Conservation (phyloP, 805 yeast genomes). For the Yarrowia sp. region DNA sequence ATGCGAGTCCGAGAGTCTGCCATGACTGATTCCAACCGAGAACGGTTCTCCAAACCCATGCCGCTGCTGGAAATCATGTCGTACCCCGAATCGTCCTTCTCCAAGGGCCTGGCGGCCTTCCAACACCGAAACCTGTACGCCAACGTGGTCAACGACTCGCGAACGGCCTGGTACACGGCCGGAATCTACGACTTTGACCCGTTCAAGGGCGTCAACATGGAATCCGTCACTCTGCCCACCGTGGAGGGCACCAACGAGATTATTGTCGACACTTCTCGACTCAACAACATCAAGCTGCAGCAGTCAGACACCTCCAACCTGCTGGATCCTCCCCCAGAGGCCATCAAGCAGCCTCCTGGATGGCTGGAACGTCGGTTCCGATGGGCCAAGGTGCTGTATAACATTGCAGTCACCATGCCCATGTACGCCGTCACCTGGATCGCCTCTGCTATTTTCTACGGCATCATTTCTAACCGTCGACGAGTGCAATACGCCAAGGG, state of each 20-base stretch:
- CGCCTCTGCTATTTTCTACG: constrained; percentile 53
- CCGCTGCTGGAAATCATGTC: constrained; percentile 76
- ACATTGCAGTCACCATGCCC: constrained; percentile 38
- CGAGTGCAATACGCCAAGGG: constrained; percentile 31
- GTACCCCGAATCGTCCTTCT: constrained; percentile 64
- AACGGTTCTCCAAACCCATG: constrained; percentile 42
- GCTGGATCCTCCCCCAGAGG: constrained; percentile 16
- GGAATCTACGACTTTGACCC: constrained; percentile 46
- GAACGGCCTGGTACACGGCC: constrained; percentile 85
- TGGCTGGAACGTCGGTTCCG: constrained; percentile 39
- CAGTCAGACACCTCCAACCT: constrained; percentile 23
- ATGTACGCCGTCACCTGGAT: constrained; percentile 49
- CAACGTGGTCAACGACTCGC: constrained; percentile 77
- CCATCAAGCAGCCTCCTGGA: constrained; percentile 36
- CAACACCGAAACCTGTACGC: constrained; percentile 67
- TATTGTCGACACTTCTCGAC: constrained; percentile 28
- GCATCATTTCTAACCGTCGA: constrained; percentile 31
- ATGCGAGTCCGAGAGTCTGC: constrained; percentile 27
- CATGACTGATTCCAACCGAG: constrained; percentile 41
- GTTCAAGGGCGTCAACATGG: constrained; percentile 31
- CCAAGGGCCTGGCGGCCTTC: constrained; percentile 62
- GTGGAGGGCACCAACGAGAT: constrained; percentile 20
- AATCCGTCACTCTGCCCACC: constrained; percentile 20
- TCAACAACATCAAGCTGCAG: constrained; percentile 29
- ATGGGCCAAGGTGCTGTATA: constrained; percentile 39